Evolutionary conservation across 2,329 filamentous ascomycete genomes (phyloP).

Genomic region (Alternaria sp.): DNA sequence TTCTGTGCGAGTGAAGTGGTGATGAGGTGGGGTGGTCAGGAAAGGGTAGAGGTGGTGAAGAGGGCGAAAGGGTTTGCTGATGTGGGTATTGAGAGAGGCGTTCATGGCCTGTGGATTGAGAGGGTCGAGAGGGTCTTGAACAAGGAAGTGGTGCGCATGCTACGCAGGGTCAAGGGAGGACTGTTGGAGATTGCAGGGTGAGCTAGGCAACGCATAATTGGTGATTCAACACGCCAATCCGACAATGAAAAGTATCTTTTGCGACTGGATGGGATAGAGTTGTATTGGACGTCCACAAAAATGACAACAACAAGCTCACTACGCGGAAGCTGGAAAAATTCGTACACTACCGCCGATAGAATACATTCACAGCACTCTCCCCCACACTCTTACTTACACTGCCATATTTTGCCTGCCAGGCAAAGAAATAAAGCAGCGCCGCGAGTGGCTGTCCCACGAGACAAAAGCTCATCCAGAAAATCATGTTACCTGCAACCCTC

Average conservation of each 20-base stretch:
- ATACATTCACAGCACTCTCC: constrained; percentile 31
- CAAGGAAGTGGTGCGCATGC: constrained; percentile 16
- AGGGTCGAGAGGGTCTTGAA: constrained; percentile 43
- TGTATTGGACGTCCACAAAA: neutral
- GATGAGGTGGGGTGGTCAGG: constrained; percentile 29
- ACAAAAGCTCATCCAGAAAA: constrained; percentile 97
- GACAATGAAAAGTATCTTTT: neutral
- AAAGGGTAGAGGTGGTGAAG: constrained; percentile 30
- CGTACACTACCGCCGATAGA: constrained; percentile 21
- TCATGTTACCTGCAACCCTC: constrained; percentile 84
- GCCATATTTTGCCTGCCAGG: constrained; percentile 97
- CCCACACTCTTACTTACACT: constrained; percentile 64
- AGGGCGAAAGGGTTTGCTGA: constrained; percentile 35
- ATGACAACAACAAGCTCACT: neutral
- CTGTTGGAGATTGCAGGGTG: neutral
- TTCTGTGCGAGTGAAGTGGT: constrained; percentile 52
- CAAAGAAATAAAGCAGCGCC: constrained; percentile 93
- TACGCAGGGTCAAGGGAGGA: constrained; percentile 11
- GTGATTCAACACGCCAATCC: neutral
- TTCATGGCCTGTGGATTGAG: constrained; percentile 49
- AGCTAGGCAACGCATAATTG: neutral
- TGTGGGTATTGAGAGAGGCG: constrained; percentile 22
- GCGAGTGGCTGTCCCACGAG: constrained; percentile 93
- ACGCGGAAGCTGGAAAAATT: neutral
- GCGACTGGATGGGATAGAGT: neutral